phyloP scores from a whole-genome alignment of 176 grass and related monocot genomes.

The Cenchrus americanus region DNA sequence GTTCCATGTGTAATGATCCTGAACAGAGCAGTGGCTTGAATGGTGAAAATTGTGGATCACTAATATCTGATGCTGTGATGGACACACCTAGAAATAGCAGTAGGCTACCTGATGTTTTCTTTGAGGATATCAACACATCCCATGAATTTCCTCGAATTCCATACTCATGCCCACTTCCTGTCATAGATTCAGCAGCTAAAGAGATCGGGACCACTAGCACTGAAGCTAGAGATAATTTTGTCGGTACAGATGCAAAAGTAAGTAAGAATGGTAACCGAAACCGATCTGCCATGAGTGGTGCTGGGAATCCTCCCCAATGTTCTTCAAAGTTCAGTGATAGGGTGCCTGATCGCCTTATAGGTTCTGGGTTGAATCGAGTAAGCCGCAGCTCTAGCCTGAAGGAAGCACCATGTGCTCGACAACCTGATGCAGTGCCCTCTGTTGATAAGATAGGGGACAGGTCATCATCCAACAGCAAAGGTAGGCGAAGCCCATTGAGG shows the following conservation, averaged over 20 bases:
- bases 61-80: slow-evolving; percentile 32
- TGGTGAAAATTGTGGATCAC: slow-evolving; percentile 33
- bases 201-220: slow-evolving; percentile 28
- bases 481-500: slow-evolving; percentile 83
- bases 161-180: slow-evolving; percentile 70
- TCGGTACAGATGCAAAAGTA: slow-evolving; percentile 35
- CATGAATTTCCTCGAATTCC: slow-evolving; percentile 56
- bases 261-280: slow-evolving; percentile 23
- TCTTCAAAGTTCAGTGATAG: slow-evolving; percentile 51
- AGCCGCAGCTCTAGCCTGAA: slow-evolving; percentile 67
- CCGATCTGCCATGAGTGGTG: slow-evolving; percentile 14
- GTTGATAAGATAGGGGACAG: slow-evolving; percentile 58
- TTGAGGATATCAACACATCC: slow-evolving; percentile 47
- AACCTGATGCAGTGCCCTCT: slow-evolving; percentile 25
- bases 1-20: slow-evolving; percentile 39
- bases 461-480: slow-evolving; percentile 59
- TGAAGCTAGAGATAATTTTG: slow-evolving; percentile 25
- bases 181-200: slow-evolving; percentile 44
- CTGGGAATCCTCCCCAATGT: slow-evolving; percentile 16
- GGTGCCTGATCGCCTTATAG: slow-evolving; percentile 34
- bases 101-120: slow-evolving; percentile 48
- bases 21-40: slow-evolving; percentile 34
- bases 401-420: slow-evolving; percentile 47
- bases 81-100: slow-evolving; percentile 48
- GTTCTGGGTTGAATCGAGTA: slow-evolving; percentile 51